Base-by-base conservation (phyloP, 2,329 filamentous ascomycete genomes). In the Ceratocystiopsis minuta region DNA sequence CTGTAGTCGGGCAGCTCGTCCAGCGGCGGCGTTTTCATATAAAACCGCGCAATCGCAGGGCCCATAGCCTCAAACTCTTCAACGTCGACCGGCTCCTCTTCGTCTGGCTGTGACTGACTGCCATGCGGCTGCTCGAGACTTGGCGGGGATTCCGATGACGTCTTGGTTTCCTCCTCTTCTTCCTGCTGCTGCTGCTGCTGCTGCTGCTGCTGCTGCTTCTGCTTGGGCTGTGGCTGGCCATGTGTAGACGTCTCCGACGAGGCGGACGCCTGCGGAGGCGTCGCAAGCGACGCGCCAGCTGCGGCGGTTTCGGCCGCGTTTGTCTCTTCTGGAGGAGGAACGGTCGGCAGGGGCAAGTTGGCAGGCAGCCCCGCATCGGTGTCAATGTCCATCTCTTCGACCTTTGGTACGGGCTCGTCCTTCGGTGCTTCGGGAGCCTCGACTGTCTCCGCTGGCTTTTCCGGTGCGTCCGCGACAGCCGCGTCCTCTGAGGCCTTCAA, bases 71-170 rank as follows among this genome's bases (percentile, higher is more conserved):
- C 62, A 34, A 68, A 61, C 36, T 67, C 68, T 39, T 74, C 70
- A 9, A 68, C 63, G 46, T 73, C 68, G 3, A 68, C 72, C 38
- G 67, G 66, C 40, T 71, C 61, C 31, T 67, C 68, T 34, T 68
- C 65, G 16, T 67, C 64, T 6, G 24, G 24, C 9, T 28, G 24
- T 10, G 24, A 28, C 24, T 28, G 24, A 10, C 24, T 28, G 2
- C 5, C 24, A 28, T 28, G 24, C 2, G 24, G 24, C 24, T 28
- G 24, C 7, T 28, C 24, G 6, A 28, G 24, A 10, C 11, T 10
- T 6, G 24, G 24, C 24, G 24, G 24, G 7, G 5, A 6, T 28
- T 28, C 24, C 9, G 24, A 28, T 28, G 24, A 28, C 7, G 24
- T 10, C 9, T 28, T 28, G 24, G 24, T 10, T 10, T 28, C 24